These are phyloP conservation scores for Mortierella sp. DNA, from an alignment of 371 early-diverging fungal species.

Conservation along the genomic window DNA sequence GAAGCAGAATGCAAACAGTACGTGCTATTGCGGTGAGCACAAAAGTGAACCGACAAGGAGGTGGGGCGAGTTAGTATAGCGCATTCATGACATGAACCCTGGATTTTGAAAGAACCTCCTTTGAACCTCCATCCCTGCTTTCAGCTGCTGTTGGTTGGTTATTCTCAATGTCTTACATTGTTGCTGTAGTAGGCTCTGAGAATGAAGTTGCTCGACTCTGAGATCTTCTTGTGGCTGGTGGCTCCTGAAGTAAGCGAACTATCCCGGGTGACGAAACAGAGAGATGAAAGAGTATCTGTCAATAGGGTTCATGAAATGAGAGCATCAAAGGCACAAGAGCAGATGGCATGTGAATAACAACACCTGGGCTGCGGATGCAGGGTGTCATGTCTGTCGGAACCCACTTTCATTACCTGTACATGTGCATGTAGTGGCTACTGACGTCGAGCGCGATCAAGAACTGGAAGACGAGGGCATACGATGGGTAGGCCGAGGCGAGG, in stretches of 20 bases:
- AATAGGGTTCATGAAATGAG: conserved; percentile 6
- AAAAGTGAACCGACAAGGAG: not conserved
- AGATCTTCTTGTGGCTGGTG: conserved; percentile 89
- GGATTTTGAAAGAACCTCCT: too few species aligned
- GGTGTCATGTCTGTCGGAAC: not conserved
- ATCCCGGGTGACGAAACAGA: conserved; percentile 5
- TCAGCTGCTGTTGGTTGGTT: too few species aligned
- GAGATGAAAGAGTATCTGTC: not conserved
- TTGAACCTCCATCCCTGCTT: too few species aligned
- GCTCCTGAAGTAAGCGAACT: conserved; percentile 89
- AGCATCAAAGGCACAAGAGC: conserved; percentile 2
- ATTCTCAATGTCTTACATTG: conserved; percentile 62
- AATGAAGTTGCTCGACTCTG: conserved; percentile 73
- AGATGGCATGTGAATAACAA: conserved; percentile 18
- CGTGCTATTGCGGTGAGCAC: conserved; percentile 56
- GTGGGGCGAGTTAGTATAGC: too few species aligned
- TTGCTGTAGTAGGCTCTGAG: conserved; percentile 92
- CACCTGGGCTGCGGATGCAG: conserved; percentile 1
- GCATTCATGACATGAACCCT: too few species aligned
- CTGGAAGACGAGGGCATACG: conserved; percentile 84
- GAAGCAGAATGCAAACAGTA: conserved; percentile 91
- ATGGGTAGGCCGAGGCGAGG: conserved; percentile 77
- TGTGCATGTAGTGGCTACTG: conserved; percentile 97
- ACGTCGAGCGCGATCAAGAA: conserved; percentile 92
- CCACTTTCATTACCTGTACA: conserved; percentile 79